Percentiles rank a stretch among this genome's conserved stretches.
These are phyloP conservation scores for Cordyceps sp. DNA, from an alignment of 2,329 filamentous ascomycete genomes.

Conservation along the genomic window DNA sequence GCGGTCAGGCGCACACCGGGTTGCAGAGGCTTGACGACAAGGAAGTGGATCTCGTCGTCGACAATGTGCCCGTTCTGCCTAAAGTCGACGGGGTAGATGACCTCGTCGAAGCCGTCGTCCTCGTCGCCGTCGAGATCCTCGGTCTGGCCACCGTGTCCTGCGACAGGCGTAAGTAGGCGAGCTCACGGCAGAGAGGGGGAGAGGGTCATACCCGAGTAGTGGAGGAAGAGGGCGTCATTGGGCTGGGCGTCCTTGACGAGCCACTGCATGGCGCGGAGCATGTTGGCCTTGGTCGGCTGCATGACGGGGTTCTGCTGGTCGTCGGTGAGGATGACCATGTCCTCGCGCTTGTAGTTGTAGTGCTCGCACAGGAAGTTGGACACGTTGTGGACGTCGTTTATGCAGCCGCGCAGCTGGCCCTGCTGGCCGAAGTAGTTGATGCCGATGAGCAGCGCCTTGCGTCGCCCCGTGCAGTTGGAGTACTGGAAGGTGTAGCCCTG, in stretches of 20 bases:
- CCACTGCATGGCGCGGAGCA: slow-evolving; percentile 61
- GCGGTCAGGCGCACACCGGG: slow-evolving; percentile 73
- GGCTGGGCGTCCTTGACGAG: slow-evolving; percentile 53
- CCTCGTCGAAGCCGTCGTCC: slow-evolving; percentile 62
- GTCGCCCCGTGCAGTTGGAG: slow-evolving; percentile 54
- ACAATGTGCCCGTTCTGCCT: slow-evolving; percentile 53
- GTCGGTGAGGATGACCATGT: slow-evolving; percentile 67
- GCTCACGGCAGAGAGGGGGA: too few species aligned
- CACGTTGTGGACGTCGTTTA: slow-evolving; percentile 69
- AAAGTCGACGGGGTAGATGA: slow-evolving; percentile 66
- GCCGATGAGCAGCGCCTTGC: slow-evolving; percentile 61
- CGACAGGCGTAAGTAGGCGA: neutral
- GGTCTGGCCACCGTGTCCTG: slow-evolving; percentile 61
- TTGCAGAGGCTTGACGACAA: slow-evolving; percentile 60
- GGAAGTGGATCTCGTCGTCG: slow-evolving; percentile 63
- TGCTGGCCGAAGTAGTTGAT: slow-evolving; percentile 68
- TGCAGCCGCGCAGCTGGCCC: slow-evolving; percentile 58
- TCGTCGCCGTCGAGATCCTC: slow-evolving; percentile 60
- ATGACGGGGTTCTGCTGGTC: slow-evolving; percentile 55
- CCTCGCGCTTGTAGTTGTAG: slow-evolving; percentile 57
- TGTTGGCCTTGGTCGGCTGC: slow-evolving; percentile 61
- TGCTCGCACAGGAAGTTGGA: slow-evolving; percentile 51
- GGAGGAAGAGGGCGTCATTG: slow-evolving; percentile 64
- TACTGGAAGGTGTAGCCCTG: slow-evolving; percentile 58
- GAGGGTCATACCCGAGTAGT: slow-evolving; percentile 48